A percentile compares a stretch with the other conserved stretches of the same genome.
phyloP scores from a whole-genome alignment of 305 asterid species.

The Fraxinus albicans region DNA sequence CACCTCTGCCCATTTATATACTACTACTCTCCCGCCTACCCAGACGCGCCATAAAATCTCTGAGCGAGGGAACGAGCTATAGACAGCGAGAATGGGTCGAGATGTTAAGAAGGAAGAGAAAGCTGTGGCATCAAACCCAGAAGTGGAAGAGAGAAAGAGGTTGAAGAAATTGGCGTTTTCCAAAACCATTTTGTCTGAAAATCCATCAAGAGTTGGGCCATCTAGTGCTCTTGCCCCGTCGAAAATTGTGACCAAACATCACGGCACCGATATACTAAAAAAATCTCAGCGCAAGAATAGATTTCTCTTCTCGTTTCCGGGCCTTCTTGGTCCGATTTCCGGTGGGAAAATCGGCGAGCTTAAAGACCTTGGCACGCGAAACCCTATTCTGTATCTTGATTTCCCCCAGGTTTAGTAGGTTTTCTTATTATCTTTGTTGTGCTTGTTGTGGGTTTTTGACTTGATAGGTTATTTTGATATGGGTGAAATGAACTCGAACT shows the following conservation, averaged over 20 bases:
- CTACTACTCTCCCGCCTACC: not conserved
- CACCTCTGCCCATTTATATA: too few relatives aligned
- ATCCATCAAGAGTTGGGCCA: conserved; percentile 34
- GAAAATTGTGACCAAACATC: conserved; percentile 68
- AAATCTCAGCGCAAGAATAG: conserved; percentile 77
- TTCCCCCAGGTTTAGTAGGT: conserved; percentile 63
- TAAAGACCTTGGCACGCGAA: conserved; percentile 79
- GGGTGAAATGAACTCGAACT: not conserved
- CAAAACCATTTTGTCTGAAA: conserved; percentile 46
- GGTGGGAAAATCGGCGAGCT: conserved; percentile 88
- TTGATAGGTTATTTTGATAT: not conserved
- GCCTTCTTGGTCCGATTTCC: conserved; percentile 63
- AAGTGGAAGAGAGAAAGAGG: conserved; percentile 57
- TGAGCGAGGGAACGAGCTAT: not conserved
- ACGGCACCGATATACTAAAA: conserved; percentile 65
- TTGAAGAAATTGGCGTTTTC: conserved; percentile 52
- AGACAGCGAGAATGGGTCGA: conserved; percentile 44
- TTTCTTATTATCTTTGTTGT: not conserved
- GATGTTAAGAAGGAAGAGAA: conserved; percentile 45
- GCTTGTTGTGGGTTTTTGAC: not conserved
- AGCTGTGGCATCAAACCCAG: conserved; percentile 44
- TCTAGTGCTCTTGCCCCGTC: conserved; percentile 56
- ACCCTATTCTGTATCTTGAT: conserved; percentile 83
- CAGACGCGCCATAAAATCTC: not conserved
- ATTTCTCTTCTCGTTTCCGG: conserved; percentile 75